Base-by-base conservation (phyloP, 2,329 filamentous ascomycete species). In the Aspergillus proliferans region DNA sequence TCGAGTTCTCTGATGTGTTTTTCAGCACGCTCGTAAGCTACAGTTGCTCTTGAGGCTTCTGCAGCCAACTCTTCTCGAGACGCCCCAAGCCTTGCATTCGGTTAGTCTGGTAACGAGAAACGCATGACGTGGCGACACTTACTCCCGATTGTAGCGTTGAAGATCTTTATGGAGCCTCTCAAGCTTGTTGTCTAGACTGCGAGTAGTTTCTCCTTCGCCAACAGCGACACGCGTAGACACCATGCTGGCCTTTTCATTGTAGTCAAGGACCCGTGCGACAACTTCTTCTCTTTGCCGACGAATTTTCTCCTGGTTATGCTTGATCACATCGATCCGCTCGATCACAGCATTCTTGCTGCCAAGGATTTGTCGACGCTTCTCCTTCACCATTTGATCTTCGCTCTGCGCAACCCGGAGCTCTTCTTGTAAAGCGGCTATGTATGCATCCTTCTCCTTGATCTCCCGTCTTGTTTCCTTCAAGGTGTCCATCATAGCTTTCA, bases 61-160 rank as follows among this genome's bases (percentile, higher is more conserved):
- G 77, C 72, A 47, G 78, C 76, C 44, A 89, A 85, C 58, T 88
- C 72, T 52, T 85, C 74, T 46, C 86, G 82, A 18, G 79, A 76
- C 46, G 79, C 84, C 21, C 87, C 86, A 42, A 83, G 69, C 52
- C 74, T 75, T 54, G 41, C 19, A 15, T 21, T 40, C 46, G 22
- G 48, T 73, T 52, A 71, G 62, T 48, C 42, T 39, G 34, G 7
- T 15, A 12, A 41, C 45, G 26, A 44, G n/a, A 12, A 28, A 33
- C 43, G 15, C 41, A 21, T 41, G 7, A 19, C 43, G 18, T 22
- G 42, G 6, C 30, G 7, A 45, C 33, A 65, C 68, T 58, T 57
- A 75, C 58, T 77, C 74, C 45, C 72, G 70, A 49, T 81, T 77
- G 47, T 81, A 77, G 52, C 76, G 75, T 15, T 74, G 66, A n/a